Base-by-base conservation (phyloP, 2,329 filamentous ascomycete genomes). In the Monilinia vaccinii-corymbosi region DNA sequence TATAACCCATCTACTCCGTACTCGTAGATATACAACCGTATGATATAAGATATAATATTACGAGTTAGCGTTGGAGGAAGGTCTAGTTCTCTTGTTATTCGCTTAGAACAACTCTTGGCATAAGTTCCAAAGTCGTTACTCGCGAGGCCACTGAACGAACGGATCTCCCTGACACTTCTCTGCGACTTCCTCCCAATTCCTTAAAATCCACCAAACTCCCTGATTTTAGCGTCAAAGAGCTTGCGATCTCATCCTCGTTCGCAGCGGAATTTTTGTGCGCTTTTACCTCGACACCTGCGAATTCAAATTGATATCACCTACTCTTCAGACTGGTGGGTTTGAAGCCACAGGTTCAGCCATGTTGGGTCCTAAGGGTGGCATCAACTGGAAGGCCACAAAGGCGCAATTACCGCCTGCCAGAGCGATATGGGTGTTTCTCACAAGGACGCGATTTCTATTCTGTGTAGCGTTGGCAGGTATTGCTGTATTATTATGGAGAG, bases 361-460 rank as follows among this genome's bases (percentile, higher is more conserved):
- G 92, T 84, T 97, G 78, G 84, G 95, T 69, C 89, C 90, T 66
- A 96, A 96, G 76, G 89, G 88, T 74, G 89, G 90, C 73, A 82
- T 93, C 71, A 91, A 85, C 74, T 97, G 93, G 92, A 97, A 96
- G 80, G 88, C 89, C 66, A 88, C 92, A 67, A 89, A 84, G 77
- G 81, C 88, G 69, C 83, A 84, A 71, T 77, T 97, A 68, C 91
- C 91, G 47, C 87, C 90, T 60, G 86, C 84, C 67, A 84, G 90
- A 73, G 86, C 87, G 57, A 72, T 91, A 72, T 79, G 85, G 75
- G 77, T 81, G 48, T 83, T 90, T 68, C 71, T 95, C 64, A 89
- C 89, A 64, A 84, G 85, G 71, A 89, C 91, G 65, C 84, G 91
- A 59, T 87, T 95, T 66, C 77, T 97, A 64, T 76, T 94, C 58